phyloP scores from a whole-genome alignment of 352 stramenopile genomes.

The Globisporangium viniferum region DNA sequence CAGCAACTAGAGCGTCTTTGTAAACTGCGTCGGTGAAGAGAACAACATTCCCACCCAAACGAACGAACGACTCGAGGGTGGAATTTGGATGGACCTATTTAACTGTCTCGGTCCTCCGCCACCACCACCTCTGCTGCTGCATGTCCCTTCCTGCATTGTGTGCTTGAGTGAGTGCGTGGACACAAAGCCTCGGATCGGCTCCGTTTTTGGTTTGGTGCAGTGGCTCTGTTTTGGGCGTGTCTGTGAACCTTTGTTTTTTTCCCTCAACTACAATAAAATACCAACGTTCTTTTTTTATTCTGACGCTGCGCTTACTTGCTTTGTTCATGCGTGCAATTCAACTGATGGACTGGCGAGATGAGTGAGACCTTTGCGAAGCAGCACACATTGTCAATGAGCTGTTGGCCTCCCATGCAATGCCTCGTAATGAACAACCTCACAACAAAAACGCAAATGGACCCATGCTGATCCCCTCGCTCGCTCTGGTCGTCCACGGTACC shows the following conservation, averaged over 20 bases:
- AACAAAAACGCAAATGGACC: neutral
- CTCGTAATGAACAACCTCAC: neutral
- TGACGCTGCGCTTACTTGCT: neutral
- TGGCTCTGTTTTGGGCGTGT: constrained; percentile 1
- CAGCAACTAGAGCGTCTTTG: constrained; percentile 4
- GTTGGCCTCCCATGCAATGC: neutral
- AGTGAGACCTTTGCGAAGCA: neutral
- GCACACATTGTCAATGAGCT: too few species aligned
- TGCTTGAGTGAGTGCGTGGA: neutral
- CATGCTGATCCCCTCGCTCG: neutral
- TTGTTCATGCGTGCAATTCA: neutral
- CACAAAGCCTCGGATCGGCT: neutral
- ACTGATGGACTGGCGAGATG: neutral
- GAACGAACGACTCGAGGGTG: neutral
- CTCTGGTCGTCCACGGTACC: neutral
- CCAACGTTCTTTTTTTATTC: constrained; percentile 1
- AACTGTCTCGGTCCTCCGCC: constrained; percentile 8
- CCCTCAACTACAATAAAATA: neutral
- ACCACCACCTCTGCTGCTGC: neutral
- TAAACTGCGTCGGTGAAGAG: neutral
- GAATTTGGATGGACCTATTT: constrained; percentile 4
- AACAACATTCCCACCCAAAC: neutral
- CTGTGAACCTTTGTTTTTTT: neutral
- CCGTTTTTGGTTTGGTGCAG: constrained; percentile 1
- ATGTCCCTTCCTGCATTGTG: neutral